Evolutionary conservation across 768 basidiomycete genomes (phyloP).

Genomic region (Phaeolepiota aurea): DNA sequence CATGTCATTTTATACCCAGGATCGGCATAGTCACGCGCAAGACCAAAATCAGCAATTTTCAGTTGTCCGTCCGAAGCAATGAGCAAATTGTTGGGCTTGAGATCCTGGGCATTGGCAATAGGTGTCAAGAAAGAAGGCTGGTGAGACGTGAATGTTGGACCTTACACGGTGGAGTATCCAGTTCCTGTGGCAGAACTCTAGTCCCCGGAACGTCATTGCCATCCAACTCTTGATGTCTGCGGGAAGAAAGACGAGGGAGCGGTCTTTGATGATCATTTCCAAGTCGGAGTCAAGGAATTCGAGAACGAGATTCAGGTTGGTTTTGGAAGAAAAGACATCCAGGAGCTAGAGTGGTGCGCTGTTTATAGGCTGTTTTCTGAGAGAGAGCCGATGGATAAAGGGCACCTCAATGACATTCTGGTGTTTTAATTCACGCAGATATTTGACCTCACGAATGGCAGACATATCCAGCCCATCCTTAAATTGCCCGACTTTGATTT

Average conservation of each 20-base stretch:
- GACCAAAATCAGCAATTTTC: constrained; percentile 98
- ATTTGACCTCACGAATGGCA: constrained; percentile 96
- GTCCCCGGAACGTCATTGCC: constrained; percentile 93
- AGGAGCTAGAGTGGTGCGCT: constrained; percentile 51
- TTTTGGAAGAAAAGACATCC: constrained; percentile 95
- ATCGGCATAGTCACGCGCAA: constrained; percentile 93
- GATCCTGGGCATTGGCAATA: constrained; percentile 57
- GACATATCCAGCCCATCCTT: constrained; percentile 99
- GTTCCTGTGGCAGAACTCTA: constrained; percentile 98
- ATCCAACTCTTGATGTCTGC: constrained; percentile 99
- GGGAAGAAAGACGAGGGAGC: constrained; percentile 83
- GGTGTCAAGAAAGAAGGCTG: constrained; percentile 1
- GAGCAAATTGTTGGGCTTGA: constrained; percentile 98
- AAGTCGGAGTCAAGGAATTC: constrained; percentile 96
- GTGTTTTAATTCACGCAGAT: constrained; percentile 88
- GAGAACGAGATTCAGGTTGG: constrained; percentile 93
- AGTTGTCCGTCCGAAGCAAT: constrained; percentile 85
- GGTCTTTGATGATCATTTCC: constrained; percentile 94
- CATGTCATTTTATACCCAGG: constrained; percentile 96
- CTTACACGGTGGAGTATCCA: constrained; percentile 87
- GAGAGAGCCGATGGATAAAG: background rate
- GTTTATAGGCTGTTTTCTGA: background rate
- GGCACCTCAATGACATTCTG: constrained; percentile 89
- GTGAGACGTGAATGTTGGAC: background rate
- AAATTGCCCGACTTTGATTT: constrained; percentile 94